Evolutionary conservation across 768 basidiomycete species (phyloP).

Genomic region (Kwoniella dejecticola): DNA sequence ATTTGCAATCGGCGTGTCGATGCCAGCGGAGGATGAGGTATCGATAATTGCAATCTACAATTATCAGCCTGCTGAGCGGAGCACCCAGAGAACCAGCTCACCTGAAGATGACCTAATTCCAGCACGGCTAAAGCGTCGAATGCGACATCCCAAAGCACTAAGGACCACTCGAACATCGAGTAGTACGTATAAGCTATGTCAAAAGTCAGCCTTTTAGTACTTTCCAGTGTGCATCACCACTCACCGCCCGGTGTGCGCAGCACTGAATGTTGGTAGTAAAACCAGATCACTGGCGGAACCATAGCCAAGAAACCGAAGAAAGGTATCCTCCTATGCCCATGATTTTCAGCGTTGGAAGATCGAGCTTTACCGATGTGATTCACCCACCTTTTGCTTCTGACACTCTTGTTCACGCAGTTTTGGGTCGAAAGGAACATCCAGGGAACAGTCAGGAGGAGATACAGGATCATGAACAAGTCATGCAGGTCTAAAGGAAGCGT

Average conservation of each 20-base stretch:
- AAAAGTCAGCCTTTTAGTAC: constrained; percentile 2
- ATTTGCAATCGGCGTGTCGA: constrained; percentile 1
- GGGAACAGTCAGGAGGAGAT: constrained; percentile 79
- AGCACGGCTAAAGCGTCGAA: constrained; percentile 43
- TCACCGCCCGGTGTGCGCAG: constrained; percentile 74
- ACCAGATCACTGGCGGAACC: constrained; percentile 75
- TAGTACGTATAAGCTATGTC: constrained; percentile 77
- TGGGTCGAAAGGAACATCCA: constrained; percentile 79
- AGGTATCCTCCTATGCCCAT: constrained; percentile 51
- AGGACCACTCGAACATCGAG: constrained; percentile 80
- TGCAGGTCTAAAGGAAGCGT: constrained; percentile 62
- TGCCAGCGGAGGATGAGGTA: background rate
- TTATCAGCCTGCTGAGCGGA: background rate
- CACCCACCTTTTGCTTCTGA: constrained; percentile 21
- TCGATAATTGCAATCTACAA: constrained; percentile 31
- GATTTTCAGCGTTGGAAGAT: background rate
- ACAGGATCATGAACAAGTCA: constrained; percentile 83
- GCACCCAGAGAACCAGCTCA: no score
- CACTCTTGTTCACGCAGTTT: constrained; percentile 59
- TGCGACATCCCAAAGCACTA: constrained; percentile 50
- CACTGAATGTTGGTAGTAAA: constrained; percentile 83
- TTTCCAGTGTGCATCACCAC: no score
- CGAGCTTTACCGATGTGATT: background rate
- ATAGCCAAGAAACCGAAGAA: constrained; percentile 69
- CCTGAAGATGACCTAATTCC: constrained; percentile 42